Percentiles rank a stretch among this genome's conserved stretches.
phyloP scores from a whole-genome alignment of 2,329 filamentous ascomycete genomes.

The Sordariomycetes sp. region DNA sequence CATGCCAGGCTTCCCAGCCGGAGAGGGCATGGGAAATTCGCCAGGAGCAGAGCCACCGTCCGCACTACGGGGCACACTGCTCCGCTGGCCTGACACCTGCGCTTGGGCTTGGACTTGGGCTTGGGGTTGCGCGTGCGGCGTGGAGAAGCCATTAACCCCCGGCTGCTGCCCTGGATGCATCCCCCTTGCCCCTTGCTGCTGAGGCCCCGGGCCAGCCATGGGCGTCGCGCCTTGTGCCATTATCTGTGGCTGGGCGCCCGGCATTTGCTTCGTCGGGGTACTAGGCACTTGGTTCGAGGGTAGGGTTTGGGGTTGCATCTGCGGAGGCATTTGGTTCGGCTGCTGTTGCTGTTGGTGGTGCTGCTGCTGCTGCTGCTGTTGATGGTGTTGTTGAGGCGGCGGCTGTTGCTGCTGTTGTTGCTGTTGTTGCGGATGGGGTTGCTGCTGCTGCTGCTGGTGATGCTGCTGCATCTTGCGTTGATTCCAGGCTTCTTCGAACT shows the following conservation, averaged over 20 bases:
- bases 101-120: slow-evolving; percentile 6
- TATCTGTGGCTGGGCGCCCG: slow-evolving; percentile 1
- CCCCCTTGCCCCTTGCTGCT: slow-evolving; percentile 11
- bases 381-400: slow-evolving; percentile 13
- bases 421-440: slow-evolving; percentile 18
- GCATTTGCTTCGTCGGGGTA: slow-evolving; percentile 14
- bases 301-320: slow-evolving; percentile 17
- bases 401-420: slow-evolving; percentile 27
- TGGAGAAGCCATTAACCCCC: slow-evolving; percentile 24
- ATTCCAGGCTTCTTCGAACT: slow-evolving; percentile 62
- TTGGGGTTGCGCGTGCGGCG: slow-evolving; percentile 17
- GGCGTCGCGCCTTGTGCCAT: slow-evolving; percentile 17
- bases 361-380: slow-evolving; percentile 38
- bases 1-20: not conserved
- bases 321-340: slow-evolving; percentile 18
- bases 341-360: slow-evolving; percentile 30
- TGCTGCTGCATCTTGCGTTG: slow-evolving; percentile 34
- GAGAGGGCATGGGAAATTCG: not conserved
- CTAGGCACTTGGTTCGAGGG: slow-evolving; percentile 13
- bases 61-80: slow-evolving; percentile 39
- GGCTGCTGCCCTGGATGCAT: slow-evolving; percentile 26
- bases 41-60: slow-evolving; percentile 22
- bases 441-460: slow-evolving; percentile 27
- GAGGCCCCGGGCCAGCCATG: not conserved
- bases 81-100: slow-evolving; percentile 26